phyloP scores from a whole-genome alignment of 179 eudicot species.

The Spinacia oleracea region DNA sequence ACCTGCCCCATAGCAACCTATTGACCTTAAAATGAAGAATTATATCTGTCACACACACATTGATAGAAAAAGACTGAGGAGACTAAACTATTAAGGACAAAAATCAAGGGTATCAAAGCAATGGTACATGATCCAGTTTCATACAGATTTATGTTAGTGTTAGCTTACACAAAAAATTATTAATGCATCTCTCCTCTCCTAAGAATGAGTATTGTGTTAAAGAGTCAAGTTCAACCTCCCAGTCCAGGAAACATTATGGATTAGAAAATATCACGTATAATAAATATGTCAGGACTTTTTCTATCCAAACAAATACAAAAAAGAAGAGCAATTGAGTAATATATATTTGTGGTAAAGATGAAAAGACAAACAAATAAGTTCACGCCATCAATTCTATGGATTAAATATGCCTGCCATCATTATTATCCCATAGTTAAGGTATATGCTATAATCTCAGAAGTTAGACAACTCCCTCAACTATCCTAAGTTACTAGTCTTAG shows the following conservation, averaged over 20 bases:
- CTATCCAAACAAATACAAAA: too few relatives aligned
- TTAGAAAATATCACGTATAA: too few relatives aligned
- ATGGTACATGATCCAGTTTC: neutral
- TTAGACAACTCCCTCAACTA: too few relatives aligned
- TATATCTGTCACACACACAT: constrained; percentile 57
- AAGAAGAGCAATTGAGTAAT: too few relatives aligned
- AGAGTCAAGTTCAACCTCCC: constrained; percentile 7
- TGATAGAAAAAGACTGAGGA: constrained; percentile 16
- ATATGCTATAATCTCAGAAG: too few relatives aligned
- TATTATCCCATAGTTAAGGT: too few relatives aligned
- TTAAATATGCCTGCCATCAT: too few relatives aligned
- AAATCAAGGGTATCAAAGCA: constrained; percentile 10
- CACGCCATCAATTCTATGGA: too few relatives aligned
- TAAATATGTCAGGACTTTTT: too few relatives aligned
- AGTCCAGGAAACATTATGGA: neutral
- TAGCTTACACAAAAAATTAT: neutral
- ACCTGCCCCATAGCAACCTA: constrained; percentile 87
- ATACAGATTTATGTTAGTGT: neutral
- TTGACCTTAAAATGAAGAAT: constrained; percentile 94
- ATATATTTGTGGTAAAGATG: too few relatives aligned
- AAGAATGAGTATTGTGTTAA: neutral
- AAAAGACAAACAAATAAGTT: too few relatives aligned
- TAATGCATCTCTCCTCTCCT: neutral
- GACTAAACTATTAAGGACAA: neutral
- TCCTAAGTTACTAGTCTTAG: too few relatives aligned